Conservation (phyloP, 106 monocot genomes). For the Acorus gramineus region DNA sequence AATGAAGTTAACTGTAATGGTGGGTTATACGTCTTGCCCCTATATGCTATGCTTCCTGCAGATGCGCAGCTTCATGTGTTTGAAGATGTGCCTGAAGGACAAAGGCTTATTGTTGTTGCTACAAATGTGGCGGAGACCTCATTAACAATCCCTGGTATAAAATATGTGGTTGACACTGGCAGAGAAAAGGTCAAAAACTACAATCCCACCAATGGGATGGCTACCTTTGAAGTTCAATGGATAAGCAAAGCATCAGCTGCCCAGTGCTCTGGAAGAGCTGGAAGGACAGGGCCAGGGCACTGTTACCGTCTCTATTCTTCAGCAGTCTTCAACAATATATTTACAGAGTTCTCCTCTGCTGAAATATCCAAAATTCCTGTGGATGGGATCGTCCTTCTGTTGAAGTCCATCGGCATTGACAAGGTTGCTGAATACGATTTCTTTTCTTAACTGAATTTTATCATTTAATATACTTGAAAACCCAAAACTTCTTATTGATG, state of each 20-base stretch:
- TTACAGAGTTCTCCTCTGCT: slow-evolving; percentile 65
- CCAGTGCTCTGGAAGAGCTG: slow-evolving; percentile 89
- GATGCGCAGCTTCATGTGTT: background rate
- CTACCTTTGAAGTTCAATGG: slow-evolving; percentile 70
- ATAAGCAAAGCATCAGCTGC: slow-evolving; percentile 97
- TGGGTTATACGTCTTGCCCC: background rate
- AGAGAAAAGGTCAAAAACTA: slow-evolving; percentile 90
- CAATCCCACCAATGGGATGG: slow-evolving; percentile 55
- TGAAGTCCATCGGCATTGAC: slow-evolving; percentile 84
- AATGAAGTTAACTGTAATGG: no score
- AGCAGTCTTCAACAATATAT: slow-evolving; percentile 75
- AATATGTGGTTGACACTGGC: background rate
- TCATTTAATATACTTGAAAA: no score
- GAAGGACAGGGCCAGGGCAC: slow-evolving; percentile 83
- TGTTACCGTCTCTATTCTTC: slow-evolving; percentile 89
- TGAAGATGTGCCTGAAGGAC: slow-evolving; percentile 14
- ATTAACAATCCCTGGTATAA: background rate
- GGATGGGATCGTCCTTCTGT: slow-evolving; percentile 81
- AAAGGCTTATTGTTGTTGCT: background rate
- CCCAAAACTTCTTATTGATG: no score
- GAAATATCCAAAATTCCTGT: slow-evolving; percentile 80
- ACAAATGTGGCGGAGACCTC: slow-evolving; percentile 5
- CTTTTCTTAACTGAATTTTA: no score
- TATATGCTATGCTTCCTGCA: background rate
- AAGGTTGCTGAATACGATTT: slow-evolving; percentile 34